Evolutionary conservation across 257 asterid genomes (phyloP), one percentile per base, ranked within the genome.

Genomic region (Ballota nigra): DNA sequence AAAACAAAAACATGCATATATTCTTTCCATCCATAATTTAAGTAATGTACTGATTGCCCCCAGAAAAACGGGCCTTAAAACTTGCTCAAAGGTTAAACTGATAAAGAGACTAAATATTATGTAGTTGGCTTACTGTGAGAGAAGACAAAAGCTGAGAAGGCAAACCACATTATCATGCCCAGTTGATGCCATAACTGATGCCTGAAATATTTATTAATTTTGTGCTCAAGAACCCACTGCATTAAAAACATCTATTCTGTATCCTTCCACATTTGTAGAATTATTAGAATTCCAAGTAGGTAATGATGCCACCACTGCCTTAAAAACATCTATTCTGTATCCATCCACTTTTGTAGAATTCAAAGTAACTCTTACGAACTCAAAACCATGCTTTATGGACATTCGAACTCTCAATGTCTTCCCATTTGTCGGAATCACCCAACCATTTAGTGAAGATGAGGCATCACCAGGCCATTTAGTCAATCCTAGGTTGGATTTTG

Each of bases 401-500:
- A 86, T 83, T 34, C 86, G 87, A 1, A 89, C 63, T 77, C 40
- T 78, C 22, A 85, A 51, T 58, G 43, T 85, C 68, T 71, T 81
- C 61, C 84, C 84, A 5, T 59, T 80, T 40, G 63, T 71, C 10
- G 90, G 85, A 53, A 72, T 43, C 34, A 77, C 77, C 89, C 91
- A 80, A 22, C 88, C 88, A 57, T 74, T 79, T 3, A 89, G 89
- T 33, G 77, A 71, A 24, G 26, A 24, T 20, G 31, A n/a, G 36
- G 40, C 65, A 62, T 73, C 92, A 1, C 93, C 93, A 12, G 96
- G 87, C 92, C 92, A 88, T 58, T 79, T 60, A 38, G 73, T 83
- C 13, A 68, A 66, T 53, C 81, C 82, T 15, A 86, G 19, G 28
- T 63, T 68, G 58, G 78, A 58, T 12, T 57, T 68, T 2, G 64